phyloP scores from a whole-genome alignment of 306 rosid species.

The Glycine soja region DNA sequence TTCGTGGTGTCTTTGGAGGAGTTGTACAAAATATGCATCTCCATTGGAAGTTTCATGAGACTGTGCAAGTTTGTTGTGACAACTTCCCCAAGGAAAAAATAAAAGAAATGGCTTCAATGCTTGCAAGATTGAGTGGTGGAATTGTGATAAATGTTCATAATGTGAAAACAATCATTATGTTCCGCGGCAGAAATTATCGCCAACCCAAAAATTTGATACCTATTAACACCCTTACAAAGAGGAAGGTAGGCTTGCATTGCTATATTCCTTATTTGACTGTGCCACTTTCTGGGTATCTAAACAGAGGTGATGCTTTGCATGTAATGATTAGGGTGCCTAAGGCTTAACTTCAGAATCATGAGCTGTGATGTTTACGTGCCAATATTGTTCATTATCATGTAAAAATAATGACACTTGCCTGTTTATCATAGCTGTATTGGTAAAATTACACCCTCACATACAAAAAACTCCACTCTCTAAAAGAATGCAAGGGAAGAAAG shows the following conservation, averaged over 20 bases:
- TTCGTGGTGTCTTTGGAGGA: slow-evolving; percentile 99
- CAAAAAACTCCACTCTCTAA: background rate
- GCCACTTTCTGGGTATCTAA: slow-evolving; percentile 2
- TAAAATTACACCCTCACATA: background rate
- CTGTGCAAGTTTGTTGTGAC: slow-evolving; percentile 98
- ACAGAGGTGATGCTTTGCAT: background rate
- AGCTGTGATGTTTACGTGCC: background rate
- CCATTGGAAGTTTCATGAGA: slow-evolving; percentile 98
- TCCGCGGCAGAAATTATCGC: slow-evolving; percentile 95
- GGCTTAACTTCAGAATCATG: background rate
- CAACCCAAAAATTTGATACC: slow-evolving; percentile 98
- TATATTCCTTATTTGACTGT: slow-evolving; percentile 30
- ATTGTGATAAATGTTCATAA: slow-evolving; percentile 84
- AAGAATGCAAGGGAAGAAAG: background rate
- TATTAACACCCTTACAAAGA: slow-evolving; percentile 94
- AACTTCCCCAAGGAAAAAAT: slow-evolving; percentile 96
- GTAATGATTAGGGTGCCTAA: too few species aligned
- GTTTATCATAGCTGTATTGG: slow-evolving; percentile 27
- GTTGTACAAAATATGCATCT: slow-evolving; percentile 99
- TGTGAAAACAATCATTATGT: slow-evolving; percentile 96
- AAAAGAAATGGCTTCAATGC: slow-evolving; percentile 96
- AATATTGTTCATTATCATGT: slow-evolving; percentile 25
- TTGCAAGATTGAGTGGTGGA: slow-evolving; percentile 97
- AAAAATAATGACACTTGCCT: background rate
- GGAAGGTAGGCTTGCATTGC: slow-evolving; percentile 72